Evolutionary conservation across 192 early-diverging fungal genomes (phyloP), one percentile per base, ranked within the genome.

Genomic region (Umbelopsis sp.): DNA sequence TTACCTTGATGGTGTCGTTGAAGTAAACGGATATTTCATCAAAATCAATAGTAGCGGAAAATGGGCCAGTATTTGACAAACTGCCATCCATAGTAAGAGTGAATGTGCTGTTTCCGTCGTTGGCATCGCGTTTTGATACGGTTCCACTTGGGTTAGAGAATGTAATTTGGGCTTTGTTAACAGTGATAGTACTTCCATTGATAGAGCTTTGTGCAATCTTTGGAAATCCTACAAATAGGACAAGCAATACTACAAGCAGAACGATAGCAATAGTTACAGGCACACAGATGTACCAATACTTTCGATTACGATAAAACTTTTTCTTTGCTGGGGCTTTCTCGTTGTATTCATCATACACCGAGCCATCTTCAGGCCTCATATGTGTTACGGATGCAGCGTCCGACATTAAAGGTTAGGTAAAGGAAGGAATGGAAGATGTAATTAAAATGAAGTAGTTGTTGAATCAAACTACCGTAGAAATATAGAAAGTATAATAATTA

Each of bases 231-330:
- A 83, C 84, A 55, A 82, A 82, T 12, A 86, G 69, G 15, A 68
- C 65, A 10, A 86, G 45, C 3, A 76, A 77, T 12, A 84, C 74
- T 3, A 82, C 69, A 30, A 83, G 72, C 10, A 74, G 71, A 18
- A 79, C 44, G 37, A 79, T 67, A 27, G 84, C 67, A 21, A 82
- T 68, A 7, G 73, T 80, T 61, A 80, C 52, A 23, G 76, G 74
- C 13, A 73, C 79, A 72, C 82, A 86, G 55, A 83, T 76, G 68
- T 72, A 79, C 77, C 85, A 84, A 64, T 75, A 84, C 55, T 78
- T 80, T 68, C 73, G 73, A 45, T 77, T 70, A 16, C 73, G 73
- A 50, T 81, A 79, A 53, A 79, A 85, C 15, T 68, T 75, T 23
- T 21, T 52, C 49, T 74, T 78, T n/a, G 75, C 68, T 18, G 55